These are phyloP conservation scores for Areca catechu DNA, from an alignment of 176 grass and related monocot genomes.

Conservation along the genomic window DNA sequence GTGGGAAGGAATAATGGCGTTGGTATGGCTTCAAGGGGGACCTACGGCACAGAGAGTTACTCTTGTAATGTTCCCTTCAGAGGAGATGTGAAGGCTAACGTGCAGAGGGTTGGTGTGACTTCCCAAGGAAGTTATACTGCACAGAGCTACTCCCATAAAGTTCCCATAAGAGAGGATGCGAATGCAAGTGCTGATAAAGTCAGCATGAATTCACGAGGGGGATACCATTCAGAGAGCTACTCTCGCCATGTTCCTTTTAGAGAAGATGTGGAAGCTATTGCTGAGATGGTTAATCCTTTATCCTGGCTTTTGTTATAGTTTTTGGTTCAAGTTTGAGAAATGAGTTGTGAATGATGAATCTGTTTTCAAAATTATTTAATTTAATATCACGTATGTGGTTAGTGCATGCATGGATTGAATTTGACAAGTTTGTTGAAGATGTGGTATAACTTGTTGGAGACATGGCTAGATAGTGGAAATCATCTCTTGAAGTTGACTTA, in stretches of 20 bases:
- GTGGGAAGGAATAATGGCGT: conserved; percentile 14
- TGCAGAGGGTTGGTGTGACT: conserved; percentile 20
- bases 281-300: conserved; percentile 17
- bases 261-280: conserved; percentile 20
- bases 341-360: too few species aligned
- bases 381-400: too few species aligned
- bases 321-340: background rate
- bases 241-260: conserved; percentile 30
- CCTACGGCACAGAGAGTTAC: conserved; percentile 33
- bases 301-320: conserved; percentile 4
- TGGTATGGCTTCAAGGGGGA: conserved; percentile 36
- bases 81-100: conserved; percentile 28
- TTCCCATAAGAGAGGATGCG: background rate
- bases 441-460: too few species aligned
- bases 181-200: conserved; percentile 4
- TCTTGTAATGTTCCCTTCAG: conserved; percentile 32
- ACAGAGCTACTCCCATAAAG: background rate
- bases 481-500: too few species aligned
- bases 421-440: too few species aligned
- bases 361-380: too few species aligned
- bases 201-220: background rate
- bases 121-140: conserved; percentile 8
- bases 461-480: too few species aligned
- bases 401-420: too few species aligned
- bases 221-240: conserved; percentile 20